Percentiles rank a stretch among this genome's conserved stretches.
Conservation (phyloP, 495 filamentous ascomycete genomes). For the Cryomyces minteri region DNA sequence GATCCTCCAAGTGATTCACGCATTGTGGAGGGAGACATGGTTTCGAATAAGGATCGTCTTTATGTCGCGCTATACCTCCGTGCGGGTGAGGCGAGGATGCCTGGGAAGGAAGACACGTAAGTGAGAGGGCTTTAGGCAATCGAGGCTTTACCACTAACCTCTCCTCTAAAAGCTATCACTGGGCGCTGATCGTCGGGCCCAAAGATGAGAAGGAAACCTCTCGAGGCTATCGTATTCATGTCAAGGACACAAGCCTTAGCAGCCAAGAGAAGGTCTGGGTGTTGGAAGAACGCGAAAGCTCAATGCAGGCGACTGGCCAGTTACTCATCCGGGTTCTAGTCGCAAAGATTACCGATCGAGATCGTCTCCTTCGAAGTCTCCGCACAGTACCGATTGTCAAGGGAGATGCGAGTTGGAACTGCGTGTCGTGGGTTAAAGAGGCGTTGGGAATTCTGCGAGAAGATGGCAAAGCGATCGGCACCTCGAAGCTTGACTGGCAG, state of each 20-base stretch:
- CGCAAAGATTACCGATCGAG: slow-evolving; percentile 23
- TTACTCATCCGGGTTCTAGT: slow-evolving; percentile 27
- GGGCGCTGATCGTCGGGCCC: slow-evolving; percentile 24
- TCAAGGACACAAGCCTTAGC: slow-evolving; percentile 18
- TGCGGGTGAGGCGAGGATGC: not conserved
- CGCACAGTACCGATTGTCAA: slow-evolving; percentile 18
- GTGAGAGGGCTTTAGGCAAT: no score
- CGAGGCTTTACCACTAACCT: no score
- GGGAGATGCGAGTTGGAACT: slow-evolving; percentile 21
- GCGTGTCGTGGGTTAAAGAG: slow-evolving; percentile 24
- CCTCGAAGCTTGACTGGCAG: slow-evolving; percentile 18
- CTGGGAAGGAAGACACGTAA: no score
- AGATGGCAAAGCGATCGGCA: slow-evolving; percentile 21
- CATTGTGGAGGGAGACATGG: no score
- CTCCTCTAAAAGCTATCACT: slow-evolving; percentile 15
- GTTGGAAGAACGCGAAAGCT: slow-evolving; percentile 16
- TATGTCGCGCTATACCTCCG: not conserved
- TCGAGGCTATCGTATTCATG: slow-evolving; percentile 19
- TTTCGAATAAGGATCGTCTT: slow-evolving; percentile 1
- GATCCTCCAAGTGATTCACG: no score
- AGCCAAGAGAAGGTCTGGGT: slow-evolving; percentile 15
- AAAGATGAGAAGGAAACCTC: slow-evolving; percentile 14
- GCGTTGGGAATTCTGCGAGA: slow-evolving; percentile 17
- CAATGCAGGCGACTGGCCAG: slow-evolving; percentile 13
- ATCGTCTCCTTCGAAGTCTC: slow-evolving; percentile 15